Conservation (phyloP, 345 rosid species). For the Pseudoturritis turrita region DNA sequence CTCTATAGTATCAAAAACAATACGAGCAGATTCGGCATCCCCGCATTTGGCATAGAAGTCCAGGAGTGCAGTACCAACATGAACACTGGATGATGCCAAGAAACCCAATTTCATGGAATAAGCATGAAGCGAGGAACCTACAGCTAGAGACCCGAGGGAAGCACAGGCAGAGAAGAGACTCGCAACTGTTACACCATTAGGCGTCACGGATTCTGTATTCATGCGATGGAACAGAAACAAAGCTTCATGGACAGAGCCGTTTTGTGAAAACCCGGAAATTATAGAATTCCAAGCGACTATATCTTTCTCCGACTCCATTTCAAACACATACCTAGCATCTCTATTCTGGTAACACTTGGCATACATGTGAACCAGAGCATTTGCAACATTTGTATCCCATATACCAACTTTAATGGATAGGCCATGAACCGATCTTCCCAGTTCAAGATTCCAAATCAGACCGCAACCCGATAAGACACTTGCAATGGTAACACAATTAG, state of each 20-base stretch:
- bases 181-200: conserved; percentile 84
- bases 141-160: conserved; percentile 43
- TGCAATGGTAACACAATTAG: conserved; percentile 60
- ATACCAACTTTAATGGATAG: conserved; percentile 53
- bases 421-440: conserved; percentile 65
- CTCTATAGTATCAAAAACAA: conserved; percentile 49
- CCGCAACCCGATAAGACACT: conserved; percentile 71
- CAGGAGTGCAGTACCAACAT: conserved; percentile 77
- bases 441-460: conserved; percentile 40
- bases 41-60: conserved; percentile 87
- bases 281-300: conserved; percentile 82
- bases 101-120: conserved; percentile 48
- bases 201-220: conserved; percentile 44
- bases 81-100: conserved; percentile 48
- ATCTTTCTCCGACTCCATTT: conserved; percentile 42
- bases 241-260: conserved; percentile 52
- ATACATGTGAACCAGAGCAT: conserved; percentile 90
- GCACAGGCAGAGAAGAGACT: conserved; percentile 69
- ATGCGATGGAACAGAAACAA: conserved; percentile 52
- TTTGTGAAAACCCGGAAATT: conserved; percentile 74
- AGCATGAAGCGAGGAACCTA: conserved; percentile 74
- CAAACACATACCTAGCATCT: conserved; percentile 61
- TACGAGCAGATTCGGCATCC: conserved; percentile 58
- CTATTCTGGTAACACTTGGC: conserved; percentile 55
- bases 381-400: conserved; percentile 55